phyloP scores from a whole-genome alignment of 345 rosid genomes.

The Brassica carinata region DNA sequence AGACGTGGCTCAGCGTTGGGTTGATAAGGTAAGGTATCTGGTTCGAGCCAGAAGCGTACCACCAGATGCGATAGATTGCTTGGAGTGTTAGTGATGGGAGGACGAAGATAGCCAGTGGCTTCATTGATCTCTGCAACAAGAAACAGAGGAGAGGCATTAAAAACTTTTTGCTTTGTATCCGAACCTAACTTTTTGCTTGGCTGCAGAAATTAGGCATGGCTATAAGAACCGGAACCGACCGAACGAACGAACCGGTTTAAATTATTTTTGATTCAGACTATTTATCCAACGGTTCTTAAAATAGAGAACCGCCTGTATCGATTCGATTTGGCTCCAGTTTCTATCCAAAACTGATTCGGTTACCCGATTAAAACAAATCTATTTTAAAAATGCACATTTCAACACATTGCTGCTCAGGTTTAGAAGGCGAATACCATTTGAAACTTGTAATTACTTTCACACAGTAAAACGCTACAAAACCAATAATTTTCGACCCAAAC shows the following conservation, averaged over 20 bases:
- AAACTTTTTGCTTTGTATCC: background rate
- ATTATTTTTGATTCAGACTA: background rate
- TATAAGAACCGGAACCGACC: background rate
- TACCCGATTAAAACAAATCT: background rate
- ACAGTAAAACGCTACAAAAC: too few species aligned
- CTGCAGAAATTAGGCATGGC: background rate
- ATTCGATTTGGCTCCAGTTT: background rate
- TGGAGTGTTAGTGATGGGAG: constrained; percentile 66
- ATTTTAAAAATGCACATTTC: background rate
- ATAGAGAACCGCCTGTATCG: background rate
- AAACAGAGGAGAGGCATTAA: constrained; percentile 16
- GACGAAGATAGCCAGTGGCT: constrained; percentile 59
- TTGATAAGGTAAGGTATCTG: constrained; percentile 63
- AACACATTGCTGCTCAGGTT: too few species aligned
- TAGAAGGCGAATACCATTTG: too few species aligned
- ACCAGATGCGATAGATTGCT: constrained; percentile 80
- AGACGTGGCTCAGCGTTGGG: constrained; percentile 48
- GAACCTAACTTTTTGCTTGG: background rate
- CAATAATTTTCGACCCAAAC: too few species aligned
- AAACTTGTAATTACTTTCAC: too few species aligned
- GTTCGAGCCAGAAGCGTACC: constrained; percentile 66
- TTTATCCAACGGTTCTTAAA: background rate
- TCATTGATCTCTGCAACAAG: constrained; percentile 66
- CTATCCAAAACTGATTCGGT: background rate
- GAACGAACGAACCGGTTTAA: background rate